phyloP scores from a whole-genome alignment of 352 stramenopile species.

The Phytophthora podocarpi region DNA sequence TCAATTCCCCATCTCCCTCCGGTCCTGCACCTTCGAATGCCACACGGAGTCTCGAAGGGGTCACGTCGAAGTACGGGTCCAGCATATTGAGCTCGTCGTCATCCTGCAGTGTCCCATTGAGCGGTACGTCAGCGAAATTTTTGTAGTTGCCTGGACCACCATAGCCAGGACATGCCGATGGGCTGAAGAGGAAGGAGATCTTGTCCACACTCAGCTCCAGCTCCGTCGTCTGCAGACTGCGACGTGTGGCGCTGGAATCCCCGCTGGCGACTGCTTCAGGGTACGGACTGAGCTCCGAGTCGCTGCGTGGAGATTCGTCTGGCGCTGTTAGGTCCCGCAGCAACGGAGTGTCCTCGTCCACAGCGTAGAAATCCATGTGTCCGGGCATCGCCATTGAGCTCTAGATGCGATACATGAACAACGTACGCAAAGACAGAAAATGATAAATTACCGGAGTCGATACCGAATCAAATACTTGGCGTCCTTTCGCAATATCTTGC shows the following conservation, averaged over 20 bases:
- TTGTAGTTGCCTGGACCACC: constrained; percentile 42
- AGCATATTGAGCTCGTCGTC: constrained; percentile 83
- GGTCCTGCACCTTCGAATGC: constrained; percentile 72
- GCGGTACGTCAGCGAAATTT: constrained; percentile 45
- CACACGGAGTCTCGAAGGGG: constrained; percentile 63
- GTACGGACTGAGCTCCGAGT: constrained; percentile 24
- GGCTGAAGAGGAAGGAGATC: constrained; percentile 82
- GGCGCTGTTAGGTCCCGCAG: constrained; percentile 14
- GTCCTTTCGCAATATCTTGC: too few relatives aligned
- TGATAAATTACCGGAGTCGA: too few relatives aligned
- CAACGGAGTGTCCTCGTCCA: constrained; percentile 45
- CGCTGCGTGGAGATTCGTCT: constrained; percentile 25
- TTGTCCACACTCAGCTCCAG: constrained; percentile 82
- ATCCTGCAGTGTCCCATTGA: constrained; percentile 42
- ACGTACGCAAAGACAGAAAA: too few relatives aligned
- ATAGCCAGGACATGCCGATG: constrained; percentile 40
- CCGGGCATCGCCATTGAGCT: constrained; percentile 2
- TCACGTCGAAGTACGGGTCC: constrained; percentile 90
- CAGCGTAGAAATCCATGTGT: constrained; percentile 32
- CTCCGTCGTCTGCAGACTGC: constrained; percentile 52
- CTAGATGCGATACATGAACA: constrained; percentile 10
- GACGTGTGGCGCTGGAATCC: constrained; percentile 12
- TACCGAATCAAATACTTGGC: too few relatives aligned
- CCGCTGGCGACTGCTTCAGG: constrained; percentile 1
- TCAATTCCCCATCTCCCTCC: constrained; percentile 51